Conservation (phyloP, 192 early-diverging fungal species). For the Piromyces finnis region DNA sequence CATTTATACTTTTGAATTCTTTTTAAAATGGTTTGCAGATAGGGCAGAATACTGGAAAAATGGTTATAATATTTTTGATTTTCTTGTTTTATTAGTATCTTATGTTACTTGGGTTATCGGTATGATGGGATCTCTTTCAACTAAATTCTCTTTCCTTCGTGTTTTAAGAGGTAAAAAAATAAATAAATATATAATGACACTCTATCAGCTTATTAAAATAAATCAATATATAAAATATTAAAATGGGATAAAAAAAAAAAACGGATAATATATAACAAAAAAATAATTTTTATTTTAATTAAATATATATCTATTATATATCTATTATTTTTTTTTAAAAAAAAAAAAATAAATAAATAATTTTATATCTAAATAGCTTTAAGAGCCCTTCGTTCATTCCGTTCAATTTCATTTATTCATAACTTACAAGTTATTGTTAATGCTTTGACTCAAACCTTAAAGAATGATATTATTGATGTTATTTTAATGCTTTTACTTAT, state of each 20-base stretch:
- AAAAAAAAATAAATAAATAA: not conserved
- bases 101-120: not conserved
- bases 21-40: conserved; percentile 1
- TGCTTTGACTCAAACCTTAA: conserved; percentile 16
- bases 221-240: too few relatives aligned
- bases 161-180: conserved; percentile 2
- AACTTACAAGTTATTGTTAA: conserved; percentile 20
- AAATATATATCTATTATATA: too few relatives aligned
- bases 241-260: too few relatives aligned
- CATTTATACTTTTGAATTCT: conserved; percentile 3
- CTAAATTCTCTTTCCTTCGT: conserved; percentile 5
- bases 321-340: too few relatives aligned
- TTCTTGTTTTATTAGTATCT: not conserved
- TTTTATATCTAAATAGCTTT: conserved; percentile 3
- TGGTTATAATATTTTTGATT: conserved; percentile 5
- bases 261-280: too few relatives aligned
- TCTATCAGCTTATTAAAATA: too few relatives aligned
- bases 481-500: conserved; percentile 17
- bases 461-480: conserved; percentile 16
- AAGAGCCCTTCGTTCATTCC: conserved; percentile 6
- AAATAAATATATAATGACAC: too few relatives aligned
- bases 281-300: too few relatives aligned
- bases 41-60: not conserved
- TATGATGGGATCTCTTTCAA: not conserved
- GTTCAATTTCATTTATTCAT: conserved; percentile 8